phyloP scores from a whole-genome alignment of 805 yeast species.

The Vanderwaltozyma polyspora region DNA sequence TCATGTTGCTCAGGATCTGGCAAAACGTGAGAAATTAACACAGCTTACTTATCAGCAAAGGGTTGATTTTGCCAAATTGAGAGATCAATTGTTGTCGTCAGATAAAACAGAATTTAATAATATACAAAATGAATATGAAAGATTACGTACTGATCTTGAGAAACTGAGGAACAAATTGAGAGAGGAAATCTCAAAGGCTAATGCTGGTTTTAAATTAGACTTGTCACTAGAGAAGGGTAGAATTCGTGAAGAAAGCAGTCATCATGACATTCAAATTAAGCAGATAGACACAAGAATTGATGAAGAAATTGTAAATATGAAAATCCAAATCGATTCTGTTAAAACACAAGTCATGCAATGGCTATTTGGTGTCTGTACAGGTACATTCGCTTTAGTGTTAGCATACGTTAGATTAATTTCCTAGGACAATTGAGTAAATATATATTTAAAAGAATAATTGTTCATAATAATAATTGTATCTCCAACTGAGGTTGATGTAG shows the following conservation, averaged over 20 bases:
- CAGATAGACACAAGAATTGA: constrained; percentile 93
- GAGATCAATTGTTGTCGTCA: constrained; percentile 81
- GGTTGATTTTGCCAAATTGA: constrained; percentile 89
- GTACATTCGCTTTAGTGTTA: constrained; percentile 87
- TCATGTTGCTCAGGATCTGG: constrained; percentile 63
- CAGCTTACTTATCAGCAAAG: constrained; percentile 89
- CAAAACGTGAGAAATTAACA: constrained; percentile 73
- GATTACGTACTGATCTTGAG: constrained; percentile 73
- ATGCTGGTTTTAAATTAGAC: constrained; percentile 84
- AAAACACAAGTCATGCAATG: constrained; percentile 97
- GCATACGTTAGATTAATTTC: constrained; percentile 69
- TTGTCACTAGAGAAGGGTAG: constrained; percentile 90
- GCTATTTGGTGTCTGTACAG: constrained; percentile 96
- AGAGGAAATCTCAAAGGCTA: constrained; percentile 84
- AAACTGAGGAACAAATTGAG: constrained; percentile 72
- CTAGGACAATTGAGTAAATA: no score
- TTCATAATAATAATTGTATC: no score
- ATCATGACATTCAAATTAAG: constrained; percentile 85
- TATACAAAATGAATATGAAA: constrained; percentile 77
- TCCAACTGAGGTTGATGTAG: no score
- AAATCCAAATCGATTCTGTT: constrained; percentile 87
- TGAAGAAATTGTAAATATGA: constrained; percentile 89
- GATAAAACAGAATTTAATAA: constrained; percentile 79
- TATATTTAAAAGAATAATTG: no score
- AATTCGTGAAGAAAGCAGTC: constrained; percentile 85